Base-by-base conservation (phyloP, 2,329 filamentous ascomycete genomes). In the Periglandula ipomoeae region DNA sequence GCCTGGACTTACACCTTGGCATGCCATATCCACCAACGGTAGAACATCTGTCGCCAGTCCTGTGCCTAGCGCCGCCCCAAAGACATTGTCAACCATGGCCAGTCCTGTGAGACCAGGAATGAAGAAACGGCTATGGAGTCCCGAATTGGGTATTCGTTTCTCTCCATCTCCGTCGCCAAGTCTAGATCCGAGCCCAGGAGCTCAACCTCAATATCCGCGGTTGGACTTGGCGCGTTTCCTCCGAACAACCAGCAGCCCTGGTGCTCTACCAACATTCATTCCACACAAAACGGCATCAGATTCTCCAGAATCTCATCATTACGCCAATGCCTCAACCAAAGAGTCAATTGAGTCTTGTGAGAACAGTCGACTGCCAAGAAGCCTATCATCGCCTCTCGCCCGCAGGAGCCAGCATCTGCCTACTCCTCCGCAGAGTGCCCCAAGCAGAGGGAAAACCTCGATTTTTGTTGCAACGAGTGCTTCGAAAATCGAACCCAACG, bases 61-160 rank as follows among this genome's bases (percentile, higher is more conserved):
- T 9, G 6, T 34, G 13, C 32, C 22, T 32, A 27, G 15, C 4
- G 9, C 27, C 19, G 17, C 20, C 8, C 23, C 39, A 9, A 32
- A 17, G 4, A 9, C 22, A 11, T 23, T 47, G 19, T 44, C 40
- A 26, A 37, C 46, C 19, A 50, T 51, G 47, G 47, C 44, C 19
- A 50, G 52, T 44, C 46, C 44, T 24, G 50, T 51, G 55, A 51
- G 48, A 32, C 43, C 48, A 17, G 45, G 26, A 22, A 44, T 46
- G 4, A 48, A 48, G 22, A 54, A 49, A 35, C 43, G 48, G 20
- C 52, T 65, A 24, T 68, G 65, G 66, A 59, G 53, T 37, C 60
- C 58, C 19, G 54, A 53, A 20, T 49, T 52, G 26, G 62, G 62
- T 22, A 61, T 67, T 45, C 58, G 61, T 5, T 67, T 66, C 52